A percentile compares a stretch with the other conserved stretches of the same genome.
Evolutionary conservation across 192 early-diverging fungal species (phyloP).

Genomic region (Backusella sp.): DNA sequence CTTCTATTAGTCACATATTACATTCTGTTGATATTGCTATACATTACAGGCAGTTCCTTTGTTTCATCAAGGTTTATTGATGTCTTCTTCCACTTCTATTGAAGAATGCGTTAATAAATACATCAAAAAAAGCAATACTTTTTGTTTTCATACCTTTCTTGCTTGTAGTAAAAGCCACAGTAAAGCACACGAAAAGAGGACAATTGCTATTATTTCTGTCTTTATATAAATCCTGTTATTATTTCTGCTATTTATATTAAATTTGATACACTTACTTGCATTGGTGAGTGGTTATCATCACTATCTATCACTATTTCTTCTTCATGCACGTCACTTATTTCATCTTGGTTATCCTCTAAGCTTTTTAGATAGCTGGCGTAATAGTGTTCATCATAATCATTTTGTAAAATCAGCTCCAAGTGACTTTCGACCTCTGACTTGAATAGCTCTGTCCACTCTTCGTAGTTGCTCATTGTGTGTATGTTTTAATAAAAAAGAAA

Average conservation of each 20-base stretch:
- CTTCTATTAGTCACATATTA: neutral
- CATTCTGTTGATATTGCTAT: neutral
- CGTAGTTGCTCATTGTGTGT: neutral
- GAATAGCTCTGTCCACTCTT: neutral
- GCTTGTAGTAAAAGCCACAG: neutral
- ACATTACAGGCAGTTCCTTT: neutral
- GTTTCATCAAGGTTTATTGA: neutral
- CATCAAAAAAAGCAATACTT: neutral
- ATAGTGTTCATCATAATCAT: constrained; percentile 2
- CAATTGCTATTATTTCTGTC: neutral
- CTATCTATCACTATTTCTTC: neutral
- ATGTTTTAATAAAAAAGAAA: neutral
- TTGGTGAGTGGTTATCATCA: neutral
- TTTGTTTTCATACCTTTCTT: neutral
- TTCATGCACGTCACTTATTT: neutral
- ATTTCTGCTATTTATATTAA: neutral
- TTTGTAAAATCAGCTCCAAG: neutral
- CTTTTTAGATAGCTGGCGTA: neutral
- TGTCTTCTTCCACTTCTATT: neutral
- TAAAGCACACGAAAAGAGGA: neutral
- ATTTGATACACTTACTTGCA: neutral
- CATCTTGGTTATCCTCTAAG: neutral
- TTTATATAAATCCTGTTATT: neutral
- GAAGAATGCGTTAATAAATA: neutral
- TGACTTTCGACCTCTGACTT: neutral